Percentiles rank a stretch among this genome's conserved stretches.
Conservation (phyloP, 495 filamentous ascomycete species). For the Penicillium pancosmium region DNA sequence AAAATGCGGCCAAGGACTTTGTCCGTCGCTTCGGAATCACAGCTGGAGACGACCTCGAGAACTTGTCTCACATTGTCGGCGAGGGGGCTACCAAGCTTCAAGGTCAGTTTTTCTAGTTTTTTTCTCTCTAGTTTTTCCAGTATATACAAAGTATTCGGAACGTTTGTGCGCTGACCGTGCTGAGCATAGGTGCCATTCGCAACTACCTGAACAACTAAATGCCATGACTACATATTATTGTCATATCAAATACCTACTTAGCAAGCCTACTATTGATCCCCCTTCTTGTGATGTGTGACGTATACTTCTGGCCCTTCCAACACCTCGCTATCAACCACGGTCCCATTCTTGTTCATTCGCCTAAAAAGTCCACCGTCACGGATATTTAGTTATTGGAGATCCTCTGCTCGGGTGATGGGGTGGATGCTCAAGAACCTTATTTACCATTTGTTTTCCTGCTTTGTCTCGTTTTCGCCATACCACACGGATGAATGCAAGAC, state of each 20-base stretch:
- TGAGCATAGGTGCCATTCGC: constrained; percentile 64
- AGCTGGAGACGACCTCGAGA: constrained; percentile 92
- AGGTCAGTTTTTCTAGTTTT: constrained; percentile 46
- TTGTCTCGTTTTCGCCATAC: constrained; percentile 16
- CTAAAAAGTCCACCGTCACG: constrained; percentile 12
- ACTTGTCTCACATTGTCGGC: constrained; percentile 76
- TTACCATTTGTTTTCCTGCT: constrained; percentile 2
- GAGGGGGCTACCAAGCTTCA: constrained; percentile 84
- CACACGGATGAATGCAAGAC: constrained; percentile 16
- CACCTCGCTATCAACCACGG: constrained; percentile 10
- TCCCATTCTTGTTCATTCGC: constrained; percentile 7
- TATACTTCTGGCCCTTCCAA: constrained; percentile 20
- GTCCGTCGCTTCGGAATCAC: constrained; percentile 92
- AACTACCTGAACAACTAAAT: constrained; percentile 75
- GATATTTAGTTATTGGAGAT: constrained; percentile 15
- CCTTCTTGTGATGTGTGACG: constrained; percentile 25
- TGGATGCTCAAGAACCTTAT: constrained; percentile 12
- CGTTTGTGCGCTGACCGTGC: constrained; percentile 13
- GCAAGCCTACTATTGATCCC: constrained; percentile 27
- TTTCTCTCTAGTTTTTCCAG: no score
- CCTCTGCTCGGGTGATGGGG: constrained; percentile 10
- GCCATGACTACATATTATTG: constrained; percentile 13
- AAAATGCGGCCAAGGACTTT: constrained; percentile 92
- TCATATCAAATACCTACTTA: constrained; percentile 29
- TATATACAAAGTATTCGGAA: background rate